Base-by-base conservation (phyloP, 192 early-diverging fungal species). In the Coemansia sp. region DNA sequence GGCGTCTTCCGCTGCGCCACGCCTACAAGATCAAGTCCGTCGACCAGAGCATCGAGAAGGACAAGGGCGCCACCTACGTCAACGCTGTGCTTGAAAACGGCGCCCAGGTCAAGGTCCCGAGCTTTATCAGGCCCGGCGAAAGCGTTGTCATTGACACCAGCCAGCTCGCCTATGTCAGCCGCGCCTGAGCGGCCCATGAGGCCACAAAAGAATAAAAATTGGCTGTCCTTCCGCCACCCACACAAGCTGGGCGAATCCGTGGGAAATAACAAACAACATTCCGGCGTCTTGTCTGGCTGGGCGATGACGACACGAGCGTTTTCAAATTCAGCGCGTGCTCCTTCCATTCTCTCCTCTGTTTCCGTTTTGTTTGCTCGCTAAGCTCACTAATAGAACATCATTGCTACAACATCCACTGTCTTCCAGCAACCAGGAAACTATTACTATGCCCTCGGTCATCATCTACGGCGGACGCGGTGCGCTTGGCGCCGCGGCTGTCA, bases 401-500 rank as follows among this genome's bases (percentile, higher is more conserved):
- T 26, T 26, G 3, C 26, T 26, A 26, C 26, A 26, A 3, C 26
- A 3, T 26, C 26, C 26, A 26, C 26, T 26, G 26, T 26, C 57
- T 39, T 62, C 47, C 42, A 12, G 43, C 52, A 39, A 56, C 13
- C 43, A 54, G 18, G 65, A 42, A 26, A 69, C 26, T 26, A 26
- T 26, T 26, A 66, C 6, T 74, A 83, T 85, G 80, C 78, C 83
- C 21, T 85, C 87, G 60, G 89, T 91, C 47, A 83, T 97, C 40
- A 89, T 98, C 32, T 97, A 94, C 79, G 97, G 97, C 56, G 97
- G 95, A 65, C 68, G 86, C 49, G 97, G 97, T 41, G 91, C 88
- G n/a, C 89, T 98, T 36, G 97, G 97, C 40, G 81, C 89, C 37
- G 80, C 87, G 22, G 66, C 93, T 51, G 90, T 96, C 56, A 71